Base-by-base conservation (phyloP, 139 green algal species). In the Chlamydomonas incerta region DNA sequence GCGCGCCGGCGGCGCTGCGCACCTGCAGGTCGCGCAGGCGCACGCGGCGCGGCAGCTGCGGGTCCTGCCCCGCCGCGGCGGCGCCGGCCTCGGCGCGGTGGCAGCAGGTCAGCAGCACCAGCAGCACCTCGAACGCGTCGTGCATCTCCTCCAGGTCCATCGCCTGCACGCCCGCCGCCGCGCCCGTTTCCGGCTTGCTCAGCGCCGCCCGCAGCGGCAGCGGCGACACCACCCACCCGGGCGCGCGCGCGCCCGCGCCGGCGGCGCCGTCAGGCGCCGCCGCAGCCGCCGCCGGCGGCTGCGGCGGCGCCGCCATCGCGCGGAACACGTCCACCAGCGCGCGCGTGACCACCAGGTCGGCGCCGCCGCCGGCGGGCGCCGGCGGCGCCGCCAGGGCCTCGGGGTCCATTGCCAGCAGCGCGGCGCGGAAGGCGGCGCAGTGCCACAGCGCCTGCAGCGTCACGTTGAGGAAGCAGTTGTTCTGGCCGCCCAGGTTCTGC, bases 391-490 rank as follows among this genome's bases (percentile, higher is more conserved):
- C 41, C 41, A 50, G 18, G 20, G 23, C 60, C 17, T 4, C 60
- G 20, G 24, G 62, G 35, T 67, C 80, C 33, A 73, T 86, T 50
- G 46, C 41, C 57, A 96, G 86, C 72, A 97, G 76, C 11, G 85
- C 86, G 26, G 79, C 62, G 14, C 93, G 87, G 90, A 96, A 96
- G 68, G 75, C 74, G 31, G 52, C 74, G 21, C 95, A 82, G 87
- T 95, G 92, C 91, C 92, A 96, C 26, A 97, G 86, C 28, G 86
- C 86, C 87, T 97, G 94, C 34, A 97, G 87, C 80, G 93, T 93
- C 3, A 95, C 94, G 74, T 97, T 97, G n/a, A 97, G 89, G 87
- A 96, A 97, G 91, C 94, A 97, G 73, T 95, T 95, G 92, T 95
- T 88, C 80, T 93, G 72, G 20, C 88, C 88, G 15, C 85, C 89